phyloP scores from a whole-genome alignment of 2,329 filamentous ascomycete genomes.

The Trichoderma semiorbis region DNA sequence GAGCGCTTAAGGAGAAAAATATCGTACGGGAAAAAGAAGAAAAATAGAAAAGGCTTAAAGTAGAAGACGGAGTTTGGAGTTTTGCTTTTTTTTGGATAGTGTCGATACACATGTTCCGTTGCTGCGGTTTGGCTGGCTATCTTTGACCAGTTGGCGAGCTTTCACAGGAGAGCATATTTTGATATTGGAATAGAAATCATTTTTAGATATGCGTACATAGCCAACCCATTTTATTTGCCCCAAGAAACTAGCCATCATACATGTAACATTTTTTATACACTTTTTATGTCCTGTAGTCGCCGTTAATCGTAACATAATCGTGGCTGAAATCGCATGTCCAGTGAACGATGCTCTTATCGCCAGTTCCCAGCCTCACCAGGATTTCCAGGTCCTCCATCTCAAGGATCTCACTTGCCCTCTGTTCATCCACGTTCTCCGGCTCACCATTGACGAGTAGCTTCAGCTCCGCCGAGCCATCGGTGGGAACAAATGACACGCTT shows the following conservation, averaged over 20 bases:
- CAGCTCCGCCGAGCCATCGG: conserved; percentile 72
- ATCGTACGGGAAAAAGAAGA: neutral
- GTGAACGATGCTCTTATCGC: conserved; percentile 65
- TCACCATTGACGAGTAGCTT: conserved; percentile 76
- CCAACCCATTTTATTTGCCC: neutral
- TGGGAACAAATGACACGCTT: conserved; percentile 73
- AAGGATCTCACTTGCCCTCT: conserved; percentile 71
- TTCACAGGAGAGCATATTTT: neutral
- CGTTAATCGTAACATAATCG: conserved; percentile 70
- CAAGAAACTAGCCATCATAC: neutral
- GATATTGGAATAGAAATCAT: neutral
- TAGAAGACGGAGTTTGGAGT: conserved; percentile 4
- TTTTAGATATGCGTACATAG: neutral
- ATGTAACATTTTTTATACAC: neutral
- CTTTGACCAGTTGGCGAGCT: neutral
- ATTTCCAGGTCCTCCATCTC: conserved; percentile 78
- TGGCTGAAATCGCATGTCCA: conserved; percentile 88
- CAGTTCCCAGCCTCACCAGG: conserved; percentile 67
- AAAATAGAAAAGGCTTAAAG: neutral
- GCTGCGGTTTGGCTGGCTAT: neutral
- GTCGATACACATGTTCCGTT: neutral
- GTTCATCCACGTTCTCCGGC: conserved; percentile 75
- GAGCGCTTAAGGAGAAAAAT: conserved; percentile 45
- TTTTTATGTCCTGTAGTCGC: conserved; percentile 60
- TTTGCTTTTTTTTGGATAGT: neutral